A percentile compares a stretch with the other conserved stretches of the same genome.
These are phyloP conservation scores for Melaleuca quinquenervia DNA, from an alignment of 345 rosid genomes.

Conservation along the genomic window DNA sequence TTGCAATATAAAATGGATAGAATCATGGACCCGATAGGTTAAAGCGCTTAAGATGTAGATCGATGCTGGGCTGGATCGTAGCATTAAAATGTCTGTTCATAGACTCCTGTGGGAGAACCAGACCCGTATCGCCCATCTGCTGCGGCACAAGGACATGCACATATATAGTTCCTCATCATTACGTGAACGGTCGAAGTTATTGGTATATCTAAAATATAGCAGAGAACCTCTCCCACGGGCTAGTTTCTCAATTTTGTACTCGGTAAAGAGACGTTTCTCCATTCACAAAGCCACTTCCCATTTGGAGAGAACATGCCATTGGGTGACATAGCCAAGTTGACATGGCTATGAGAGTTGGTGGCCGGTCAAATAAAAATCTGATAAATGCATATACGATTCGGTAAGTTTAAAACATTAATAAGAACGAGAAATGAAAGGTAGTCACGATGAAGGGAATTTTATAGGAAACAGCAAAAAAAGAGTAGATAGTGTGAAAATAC, in stretches of 20 bases:
- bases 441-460: neutral
- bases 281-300: neutral
- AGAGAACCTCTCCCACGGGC: neutral
- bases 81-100: neutral
- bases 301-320: neutral
- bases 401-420: neutral
- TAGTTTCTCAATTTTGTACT: neutral
- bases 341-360: neutral
- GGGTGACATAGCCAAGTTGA: neutral
- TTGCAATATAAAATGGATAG: neutral
- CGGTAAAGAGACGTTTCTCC: neutral
- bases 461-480: neutral
- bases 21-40: no score
- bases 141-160: neutral
- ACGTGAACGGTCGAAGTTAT: neutral
- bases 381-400: neutral
- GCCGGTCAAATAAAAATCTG: neutral
- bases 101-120: neutral
- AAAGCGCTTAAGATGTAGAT: neutral
- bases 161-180: neutral
- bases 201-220: neutral
- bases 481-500: no score
- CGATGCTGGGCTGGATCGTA: neutral
- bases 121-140: neutral
- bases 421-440: neutral